Evolutionary conservation across 805 yeast species (phyloP).

Genomic region (Myxozyma neotropica): DNA sequence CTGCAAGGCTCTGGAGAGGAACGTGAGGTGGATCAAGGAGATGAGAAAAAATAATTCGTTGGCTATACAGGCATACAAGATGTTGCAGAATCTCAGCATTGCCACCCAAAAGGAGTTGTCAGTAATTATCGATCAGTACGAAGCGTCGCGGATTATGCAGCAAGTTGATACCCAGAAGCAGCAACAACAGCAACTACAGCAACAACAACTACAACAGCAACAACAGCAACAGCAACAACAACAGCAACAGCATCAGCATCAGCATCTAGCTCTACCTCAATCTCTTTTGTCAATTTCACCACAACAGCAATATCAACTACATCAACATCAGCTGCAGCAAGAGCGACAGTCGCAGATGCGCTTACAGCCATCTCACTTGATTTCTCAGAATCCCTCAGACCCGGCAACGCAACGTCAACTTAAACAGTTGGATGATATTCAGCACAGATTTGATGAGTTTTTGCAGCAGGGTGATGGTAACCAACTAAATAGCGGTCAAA

Average conservation of each 20-base stretch:
- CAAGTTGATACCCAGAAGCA: background rate
- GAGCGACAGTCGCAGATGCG: background rate
- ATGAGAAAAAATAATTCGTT: background rate
- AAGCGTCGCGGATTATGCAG: background rate
- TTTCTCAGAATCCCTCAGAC: background rate
- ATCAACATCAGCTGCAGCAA: background rate
- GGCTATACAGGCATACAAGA: constrained; percentile 8
- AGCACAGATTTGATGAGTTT: background rate
- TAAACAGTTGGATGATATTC: background rate
- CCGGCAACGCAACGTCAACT: constrained; percentile 22
- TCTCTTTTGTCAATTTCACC: background rate
- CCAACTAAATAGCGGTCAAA: background rate
- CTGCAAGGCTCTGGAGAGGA: constrained; percentile 21
- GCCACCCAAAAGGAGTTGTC: background rate
- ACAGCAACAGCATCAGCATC: constrained; percentile 20
- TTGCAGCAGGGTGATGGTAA: background rate
- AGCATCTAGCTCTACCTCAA: background rate
- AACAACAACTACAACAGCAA: constrained; percentile 16
- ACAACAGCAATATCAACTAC: background rate
- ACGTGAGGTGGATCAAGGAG: constrained; percentile 7
- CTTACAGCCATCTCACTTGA: background rate
- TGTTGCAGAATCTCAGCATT: background rate
- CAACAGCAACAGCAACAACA: constrained; percentile 16
- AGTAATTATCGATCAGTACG: background rate
- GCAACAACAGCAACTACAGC: constrained; percentile 6